A percentile compares a stretch with the other conserved stretches of the same genome.
These are phyloP conservation scores for Aspergillus novoparasiticus DNA, from an alignment of 2,329 filamentous ascomycete species.

Conservation along the genomic window DNA sequence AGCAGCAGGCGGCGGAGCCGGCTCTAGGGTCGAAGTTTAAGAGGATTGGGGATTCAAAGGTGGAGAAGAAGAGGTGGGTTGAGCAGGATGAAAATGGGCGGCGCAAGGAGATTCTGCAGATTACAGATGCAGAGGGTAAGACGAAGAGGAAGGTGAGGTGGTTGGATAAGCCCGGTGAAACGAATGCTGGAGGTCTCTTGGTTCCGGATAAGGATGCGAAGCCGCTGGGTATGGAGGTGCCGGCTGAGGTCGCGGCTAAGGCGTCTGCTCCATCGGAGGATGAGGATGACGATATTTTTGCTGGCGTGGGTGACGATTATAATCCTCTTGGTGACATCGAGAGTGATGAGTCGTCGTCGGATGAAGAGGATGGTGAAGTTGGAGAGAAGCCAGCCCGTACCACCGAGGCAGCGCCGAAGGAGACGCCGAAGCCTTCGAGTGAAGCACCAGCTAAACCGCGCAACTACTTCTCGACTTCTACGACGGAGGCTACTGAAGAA, in stretches of 20 bases:
- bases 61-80: slow-evolving; percentile 54
- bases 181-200: slow-evolving; percentile 33
- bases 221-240: slow-evolving; percentile 55
- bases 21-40: slow-evolving; percentile 58
- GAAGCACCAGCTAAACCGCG: slow-evolving; percentile 37
- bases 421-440: slow-evolving; percentile 12
- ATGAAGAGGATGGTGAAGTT: slow-evolving; percentile 31
- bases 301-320: slow-evolving; percentile 61
- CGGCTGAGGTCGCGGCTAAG: slow-evolving; percentile 44
- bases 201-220: slow-evolving; percentile 49
- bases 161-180: slow-evolving; percentile 42
- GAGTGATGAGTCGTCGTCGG: slow-evolving; percentile 47
- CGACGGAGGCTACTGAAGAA: slow-evolving; percentile 53
- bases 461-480: slow-evolving; percentile 50
- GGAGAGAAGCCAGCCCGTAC: slow-evolving; percentile 9
- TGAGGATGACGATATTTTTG: slow-evolving; percentile 65
- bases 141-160: slow-evolving; percentile 64
- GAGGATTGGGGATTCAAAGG: slow-evolving; percentile 51
- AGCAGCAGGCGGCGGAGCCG: slow-evolving; percentile 39
- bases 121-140: slow-evolving; percentile 61
- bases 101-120: slow-evolving; percentile 60
- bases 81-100: slow-evolving; percentile 57
- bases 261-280: slow-evolving; percentile 39
- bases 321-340: slow-evolving; percentile 59
- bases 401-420: slow-evolving; percentile 3